Conservation (phyloP, 2,329 filamentous ascomycete genomes). For the Myriosclerotinia duriaeana region DNA sequence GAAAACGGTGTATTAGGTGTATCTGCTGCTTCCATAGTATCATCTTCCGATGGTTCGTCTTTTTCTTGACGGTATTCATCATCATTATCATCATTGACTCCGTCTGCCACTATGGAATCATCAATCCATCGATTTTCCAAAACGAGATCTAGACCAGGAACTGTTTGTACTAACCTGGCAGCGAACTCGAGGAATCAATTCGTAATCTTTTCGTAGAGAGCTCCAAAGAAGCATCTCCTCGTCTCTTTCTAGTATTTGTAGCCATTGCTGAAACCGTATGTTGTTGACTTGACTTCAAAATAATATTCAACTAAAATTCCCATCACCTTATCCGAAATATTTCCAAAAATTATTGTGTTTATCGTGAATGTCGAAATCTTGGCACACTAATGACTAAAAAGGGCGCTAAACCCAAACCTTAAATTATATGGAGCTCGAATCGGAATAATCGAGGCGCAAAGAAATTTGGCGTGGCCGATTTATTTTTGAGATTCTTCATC, state of each 20-base stretch:
- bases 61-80: constrained; percentile 42
- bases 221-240: constrained; percentile 26
- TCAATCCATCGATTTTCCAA: constrained; percentile 14
- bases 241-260: constrained; percentile 32
- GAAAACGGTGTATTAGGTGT: constrained; percentile 54
- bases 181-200: constrained; percentile 26
- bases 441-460: constrained; percentile 21
- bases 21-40: constrained; percentile 40
- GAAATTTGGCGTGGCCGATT: constrained; percentile 28
- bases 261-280: constrained; percentile 31
- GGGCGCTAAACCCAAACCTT: constrained; percentile 28
- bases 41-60: constrained; percentile 38
- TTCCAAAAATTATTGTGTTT: constrained; percentile 26
- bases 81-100: constrained; percentile 45
- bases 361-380: constrained; percentile 27
- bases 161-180: constrained; percentile 20
- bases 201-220: constrained; percentile 31
- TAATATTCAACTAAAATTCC: background rate
- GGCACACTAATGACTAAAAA: constrained; percentile 31
- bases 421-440: constrained; percentile 28
- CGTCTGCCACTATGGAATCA: constrained; percentile 31
- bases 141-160: constrained; percentile 26
- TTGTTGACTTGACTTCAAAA: constrained; percentile 13
- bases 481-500: constrained; percentile 29
- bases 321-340: constrained; percentile 23